A percentile compares a stretch with the other conserved stretches of the same genome.
phyloP scores from a whole-genome alignment of 345 rosid genomes.

The Dovyalis caffra region DNA sequence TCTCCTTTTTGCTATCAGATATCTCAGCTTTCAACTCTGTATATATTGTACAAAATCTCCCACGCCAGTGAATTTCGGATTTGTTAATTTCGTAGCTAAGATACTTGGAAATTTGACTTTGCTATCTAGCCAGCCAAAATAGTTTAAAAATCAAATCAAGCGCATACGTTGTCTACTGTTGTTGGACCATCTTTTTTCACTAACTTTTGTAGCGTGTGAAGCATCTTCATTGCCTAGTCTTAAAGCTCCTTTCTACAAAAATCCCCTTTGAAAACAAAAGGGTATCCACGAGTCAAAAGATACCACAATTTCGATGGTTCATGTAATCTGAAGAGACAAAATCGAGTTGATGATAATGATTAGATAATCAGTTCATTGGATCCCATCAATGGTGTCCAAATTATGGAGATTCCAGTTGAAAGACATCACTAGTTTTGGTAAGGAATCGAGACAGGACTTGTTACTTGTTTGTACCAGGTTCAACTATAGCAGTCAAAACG shows the following conservation, averaged over 20 bases:
- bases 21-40: slow-evolving; percentile 6
- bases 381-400: background rate
- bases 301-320: slow-evolving; percentile 30
- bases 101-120: slow-evolving; percentile 6
- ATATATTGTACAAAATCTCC: background rate
- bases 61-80: background rate
- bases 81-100: background rate
- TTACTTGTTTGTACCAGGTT: background rate
- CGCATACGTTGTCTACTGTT: background rate
- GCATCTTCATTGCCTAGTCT: background rate
- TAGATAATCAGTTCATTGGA: slow-evolving; percentile 14
- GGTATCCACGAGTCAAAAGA: slow-evolving; percentile 29
- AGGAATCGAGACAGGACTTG: background rate
- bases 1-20: slow-evolving; percentile 9
- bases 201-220: background rate
- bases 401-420: background rate
- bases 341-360: slow-evolving; percentile 21
- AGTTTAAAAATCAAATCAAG: background rate
- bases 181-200: background rate
- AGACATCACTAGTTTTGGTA: background rate
- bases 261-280: background rate
- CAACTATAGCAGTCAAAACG: background rate
- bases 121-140: background rate
- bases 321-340: slow-evolving; percentile 24
- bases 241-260: background rate